These are phyloP conservation scores for Byssoonygena ceratinophila DNA, from an alignment of 2,329 filamentous ascomycete species.

Conservation along the genomic window DNA sequence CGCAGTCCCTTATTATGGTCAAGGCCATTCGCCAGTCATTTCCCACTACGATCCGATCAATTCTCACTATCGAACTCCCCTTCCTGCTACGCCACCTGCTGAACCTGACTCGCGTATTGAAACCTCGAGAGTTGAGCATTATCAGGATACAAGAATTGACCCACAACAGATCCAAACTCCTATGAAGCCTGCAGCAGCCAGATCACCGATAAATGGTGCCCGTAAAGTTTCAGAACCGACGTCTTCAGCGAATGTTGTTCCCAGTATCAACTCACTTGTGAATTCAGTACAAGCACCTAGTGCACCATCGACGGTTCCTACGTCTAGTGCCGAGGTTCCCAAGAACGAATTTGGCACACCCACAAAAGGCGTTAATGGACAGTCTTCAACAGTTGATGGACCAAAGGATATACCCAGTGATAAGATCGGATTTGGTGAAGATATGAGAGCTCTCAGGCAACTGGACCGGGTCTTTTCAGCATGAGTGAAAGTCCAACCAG, in stretches of 20 bases:
- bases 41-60: background rate
- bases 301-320: slow-evolving; percentile 18
- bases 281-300: slow-evolving; percentile 27
- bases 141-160: background rate
- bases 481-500: slow-evolving; percentile 16
- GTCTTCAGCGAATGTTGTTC: slow-evolving; percentile 38
- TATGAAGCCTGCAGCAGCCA: slow-evolving; percentile 17
- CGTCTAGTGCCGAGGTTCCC: slow-evolving; percentile 16
- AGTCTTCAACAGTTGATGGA: slow-evolving; percentile 20
- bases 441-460: slow-evolving; percentile 54
- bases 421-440: slow-evolving; percentile 51
- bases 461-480: slow-evolving; percentile 47
- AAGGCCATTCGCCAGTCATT: slow-evolving; percentile 1
- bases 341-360: slow-evolving; percentile 3
- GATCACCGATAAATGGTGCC: slow-evolving; percentile 16
- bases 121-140: background rate
- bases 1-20: slow-evolving; percentile 5
- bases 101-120: background rate
- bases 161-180: slow-evolving; percentile 23
- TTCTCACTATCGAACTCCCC: background rate
- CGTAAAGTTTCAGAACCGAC: slow-evolving; percentile 23
- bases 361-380: background rate
- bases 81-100: slow-evolving; percentile 3
- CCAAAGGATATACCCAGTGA: slow-evolving; percentile 48
- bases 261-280: slow-evolving; percentile 44